Conservation (phyloP, 2,329 filamentous ascomycete genomes). For the Colletotrichum salicis region DNA sequence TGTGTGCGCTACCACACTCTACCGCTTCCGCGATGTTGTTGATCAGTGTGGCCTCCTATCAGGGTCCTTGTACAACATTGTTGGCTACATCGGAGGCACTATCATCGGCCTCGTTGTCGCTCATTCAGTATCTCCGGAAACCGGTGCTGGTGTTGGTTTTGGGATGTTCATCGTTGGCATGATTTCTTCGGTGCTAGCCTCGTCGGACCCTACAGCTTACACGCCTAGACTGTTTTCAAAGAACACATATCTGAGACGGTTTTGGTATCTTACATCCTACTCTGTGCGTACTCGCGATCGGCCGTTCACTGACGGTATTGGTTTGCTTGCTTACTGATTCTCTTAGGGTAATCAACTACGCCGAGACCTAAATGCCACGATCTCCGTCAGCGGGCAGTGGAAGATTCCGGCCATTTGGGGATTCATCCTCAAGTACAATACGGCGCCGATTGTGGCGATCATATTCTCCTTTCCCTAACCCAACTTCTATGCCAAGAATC, state of each 20-base stretch:
- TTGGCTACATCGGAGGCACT: constrained; percentile 60
- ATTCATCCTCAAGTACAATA: constrained; percentile 38
- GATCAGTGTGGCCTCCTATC: constrained; percentile 54
- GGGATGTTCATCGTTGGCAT: constrained; percentile 56
- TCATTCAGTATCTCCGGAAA: constrained; percentile 52
- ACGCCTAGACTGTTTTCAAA: constrained; percentile 2
- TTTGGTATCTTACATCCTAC: constrained; percentile 24
- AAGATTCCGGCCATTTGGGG: constrained; percentile 35
- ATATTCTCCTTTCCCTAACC: constrained; percentile 37
- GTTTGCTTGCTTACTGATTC: neutral
- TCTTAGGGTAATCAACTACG: constrained; percentile 29
- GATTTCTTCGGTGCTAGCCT: constrained; percentile 47
- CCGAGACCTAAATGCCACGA: constrained; percentile 29
- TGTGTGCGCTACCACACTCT: constrained; percentile 60
- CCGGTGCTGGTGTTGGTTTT: constrained; percentile 60
- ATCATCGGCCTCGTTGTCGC: constrained; percentile 59
- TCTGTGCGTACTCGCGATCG: constrained; percentile 1
- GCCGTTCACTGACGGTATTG: too few relatives aligned
- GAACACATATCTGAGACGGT: neutral
- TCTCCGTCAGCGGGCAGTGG: constrained; percentile 22
- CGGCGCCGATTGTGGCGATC: constrained; percentile 37
- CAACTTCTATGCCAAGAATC: constrained; percentile 30
- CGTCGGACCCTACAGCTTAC: constrained; percentile 33
- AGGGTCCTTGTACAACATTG: constrained; percentile 52
- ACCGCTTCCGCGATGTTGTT: constrained; percentile 57